Conservation (phyloP, 331 rosid genomes). For the Arachis monticola region DNA sequence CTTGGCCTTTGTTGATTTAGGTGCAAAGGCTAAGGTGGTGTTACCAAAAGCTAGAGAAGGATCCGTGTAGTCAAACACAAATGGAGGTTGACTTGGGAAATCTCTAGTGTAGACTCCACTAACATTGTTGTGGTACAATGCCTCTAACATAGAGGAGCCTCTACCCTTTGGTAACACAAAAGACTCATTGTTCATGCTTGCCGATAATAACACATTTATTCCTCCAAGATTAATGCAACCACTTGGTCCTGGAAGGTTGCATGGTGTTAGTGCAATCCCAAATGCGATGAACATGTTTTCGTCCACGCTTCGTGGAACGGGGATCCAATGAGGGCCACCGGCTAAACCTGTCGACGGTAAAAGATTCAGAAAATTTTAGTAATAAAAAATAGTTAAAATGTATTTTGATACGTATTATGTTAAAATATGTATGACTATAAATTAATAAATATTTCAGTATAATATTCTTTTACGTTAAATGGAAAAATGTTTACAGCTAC, state of each 20-base stretch:
- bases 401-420: no score
- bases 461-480: no score
- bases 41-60: neutral
- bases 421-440: no score
- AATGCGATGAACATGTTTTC: slow-evolving; percentile 23
- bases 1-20: slow-evolving; percentile 62
- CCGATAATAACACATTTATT: neutral
- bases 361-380: no score
- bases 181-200: slow-evolving; percentile 69
- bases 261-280: neutral
- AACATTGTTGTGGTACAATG: slow-evolving; percentile 31
- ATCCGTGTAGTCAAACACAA: slow-evolving; percentile 53
- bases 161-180: slow-evolving; percentile 47
- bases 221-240: neutral
- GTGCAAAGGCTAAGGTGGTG: slow-evolving; percentile 29
- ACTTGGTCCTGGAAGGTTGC: neutral
- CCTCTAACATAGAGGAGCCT: slow-evolving; percentile 57
- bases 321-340: slow-evolving; percentile 19
- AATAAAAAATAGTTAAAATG: no score
- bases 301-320: slow-evolving; percentile 18
- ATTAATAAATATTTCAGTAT: no score
- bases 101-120: slow-evolving; percentile 54
- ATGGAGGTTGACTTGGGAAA: slow-evolving; percentile 56
- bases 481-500: no score
- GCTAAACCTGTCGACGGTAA: slow-evolving; percentile 5